phyloP scores from a whole-genome alignment of 805 yeast genomes.

The Sugiyamaella valdiviana region DNA sequence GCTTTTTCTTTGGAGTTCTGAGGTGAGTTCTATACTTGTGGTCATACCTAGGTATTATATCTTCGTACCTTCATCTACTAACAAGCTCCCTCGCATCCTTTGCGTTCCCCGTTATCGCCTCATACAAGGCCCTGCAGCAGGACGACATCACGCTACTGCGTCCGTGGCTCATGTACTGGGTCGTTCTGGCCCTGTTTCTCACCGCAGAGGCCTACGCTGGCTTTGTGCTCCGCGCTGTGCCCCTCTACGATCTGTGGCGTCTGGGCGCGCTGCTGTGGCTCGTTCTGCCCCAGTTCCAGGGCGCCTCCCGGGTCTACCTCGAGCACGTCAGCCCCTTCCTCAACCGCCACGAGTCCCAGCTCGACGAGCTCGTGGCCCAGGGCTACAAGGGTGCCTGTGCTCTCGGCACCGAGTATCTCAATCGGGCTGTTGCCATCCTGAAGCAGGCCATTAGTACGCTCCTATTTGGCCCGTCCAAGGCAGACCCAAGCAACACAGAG shows the following conservation, averaged over 20 bases:
- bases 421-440: constrained; percentile 8
- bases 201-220: constrained; percentile 38
- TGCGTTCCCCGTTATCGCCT: constrained; percentile 54
- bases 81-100: constrained; percentile 36
- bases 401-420: constrained; percentile 18
- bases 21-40: constrained; percentile 1
- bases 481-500: no score
- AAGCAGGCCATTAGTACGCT: constrained; percentile 7
- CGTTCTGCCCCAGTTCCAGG: constrained; percentile 45
- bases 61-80: not conserved
- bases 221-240: constrained; percentile 44
- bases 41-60: not conserved
- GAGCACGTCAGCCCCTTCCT: constrained; percentile 37
- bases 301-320: constrained; percentile 39
- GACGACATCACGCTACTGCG: constrained; percentile 35
- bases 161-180: constrained; percentile 61
- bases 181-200: constrained; percentile 44
- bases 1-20: constrained; percentile 6
- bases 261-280: constrained; percentile 55
- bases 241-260: constrained; percentile 48
- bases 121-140: constrained; percentile 49
- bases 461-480: constrained; percentile 18
- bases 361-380: constrained; percentile 29
- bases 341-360: constrained; percentile 29
- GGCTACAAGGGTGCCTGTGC: constrained; percentile 15